Evolutionary conservation across 352 stramenopile genomes (phyloP), one percentile per base, ranked within the genome.

Genomic region (Phytophthora tentaculata): DNA sequence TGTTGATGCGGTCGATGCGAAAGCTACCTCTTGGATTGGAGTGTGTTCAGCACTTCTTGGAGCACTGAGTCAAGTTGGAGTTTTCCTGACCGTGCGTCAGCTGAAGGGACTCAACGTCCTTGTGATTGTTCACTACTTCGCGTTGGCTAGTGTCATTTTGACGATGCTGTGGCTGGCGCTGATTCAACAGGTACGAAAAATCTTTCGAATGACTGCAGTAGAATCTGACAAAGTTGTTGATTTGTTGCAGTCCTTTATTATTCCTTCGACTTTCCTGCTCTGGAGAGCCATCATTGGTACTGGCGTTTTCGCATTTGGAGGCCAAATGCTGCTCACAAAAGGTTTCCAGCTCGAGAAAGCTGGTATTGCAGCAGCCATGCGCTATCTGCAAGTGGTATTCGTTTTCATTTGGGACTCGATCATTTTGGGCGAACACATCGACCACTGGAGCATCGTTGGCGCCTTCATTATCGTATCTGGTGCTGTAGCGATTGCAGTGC

Each of bases 301-400:
- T 0, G 84, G 84, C 12, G 24, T 61, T 13, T 65, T 59, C 39
- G 74, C 69, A 0, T 92, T 89, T 49, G 20, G 84, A 5, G 81
- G 80, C 1, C 82, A 92, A 61, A 52, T 86, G 43, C 73, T 76
- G 39, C 77, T 92, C 28, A 91, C 84, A 5, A 78, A 76, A 41
- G 84, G 84, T n/a, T 86, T 92, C 59, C 82, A 92, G 61, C 65
- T 89, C 12, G 84, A 90, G 53, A 83, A 88, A 56, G 78, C 77
- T 2, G 84, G 82, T 16, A 54, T 86, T 19, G 84, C 84, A 1
- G 80, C 82, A 9, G 79, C 86, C 16, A 89, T 91, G 82, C 80
- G 83, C 14, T 90, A 80, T 19, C 22, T 88, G 51, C 76, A 92
- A 71, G 72, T 92, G 10, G 70, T 90, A 1, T 92, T 89, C 32